Evolutionary conservation across 1,139 yeast genomes (phyloP).

Genomic region (Yamadazyma kanchanaburiensis): DNA sequence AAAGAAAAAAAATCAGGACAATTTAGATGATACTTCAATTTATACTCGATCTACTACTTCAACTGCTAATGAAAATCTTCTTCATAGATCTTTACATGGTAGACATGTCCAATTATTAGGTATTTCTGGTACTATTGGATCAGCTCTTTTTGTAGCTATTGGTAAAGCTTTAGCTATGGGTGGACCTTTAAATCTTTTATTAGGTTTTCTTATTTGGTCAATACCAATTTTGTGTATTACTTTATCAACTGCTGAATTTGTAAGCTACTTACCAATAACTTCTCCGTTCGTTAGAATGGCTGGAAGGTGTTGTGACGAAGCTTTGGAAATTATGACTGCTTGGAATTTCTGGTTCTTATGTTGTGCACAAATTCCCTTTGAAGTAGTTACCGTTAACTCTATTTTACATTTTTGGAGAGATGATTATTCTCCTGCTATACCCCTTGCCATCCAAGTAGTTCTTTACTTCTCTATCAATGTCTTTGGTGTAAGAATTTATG

Average conservation of each 20-base stretch:
- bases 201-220: conserved; percentile 45
- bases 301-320: conserved; percentile 59
- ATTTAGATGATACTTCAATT: conserved; percentile 12
- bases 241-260: conserved; percentile 79
- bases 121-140: conserved; percentile 50
- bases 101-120: conserved; percentile 50
- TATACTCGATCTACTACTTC: conserved; percentile 14
- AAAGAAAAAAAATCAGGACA: neutral
- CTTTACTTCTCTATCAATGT: conserved; percentile 60
- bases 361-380: conserved; percentile 77
- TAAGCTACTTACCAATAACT: conserved; percentile 68
- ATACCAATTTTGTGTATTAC: conserved; percentile 63
- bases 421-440: conserved; percentile 67
- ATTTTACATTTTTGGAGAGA: conserved; percentile 78
- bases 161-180: conserved; percentile 41
- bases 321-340: conserved; percentile 74
- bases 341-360: conserved; percentile 82
- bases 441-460: conserved; percentile 62
- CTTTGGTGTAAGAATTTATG: conserved; percentile 59
- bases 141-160: conserved; percentile 47
- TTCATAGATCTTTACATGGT: conserved; percentile 20
- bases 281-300: conserved; percentile 61
- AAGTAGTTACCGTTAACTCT: conserved; percentile 78
- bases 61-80: conserved; percentile 10
- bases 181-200: conserved; percentile 46